These are phyloP conservation scores for Colletotrichum tropicale DNA, from an alignment of 2,329 filamentous ascomycete species.

Conservation along the genomic window DNA sequence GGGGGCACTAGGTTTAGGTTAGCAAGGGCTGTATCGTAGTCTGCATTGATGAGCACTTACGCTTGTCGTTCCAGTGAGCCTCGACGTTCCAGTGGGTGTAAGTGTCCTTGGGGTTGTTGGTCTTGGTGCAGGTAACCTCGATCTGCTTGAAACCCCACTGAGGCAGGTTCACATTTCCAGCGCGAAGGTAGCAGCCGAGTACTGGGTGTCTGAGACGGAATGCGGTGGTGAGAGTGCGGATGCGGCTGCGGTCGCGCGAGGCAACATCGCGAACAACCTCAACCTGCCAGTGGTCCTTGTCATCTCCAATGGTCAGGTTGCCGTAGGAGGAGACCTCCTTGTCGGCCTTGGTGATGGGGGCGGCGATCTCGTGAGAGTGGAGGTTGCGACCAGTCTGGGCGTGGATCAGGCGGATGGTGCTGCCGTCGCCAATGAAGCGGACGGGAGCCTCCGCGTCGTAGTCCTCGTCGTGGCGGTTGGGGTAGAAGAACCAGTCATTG, in stretches of 20 bases:
- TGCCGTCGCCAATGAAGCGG: constrained; percentile 78
- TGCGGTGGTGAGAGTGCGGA: constrained; percentile 90
- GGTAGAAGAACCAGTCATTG: constrained; percentile 99
- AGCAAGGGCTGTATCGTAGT: constrained; percentile 27
- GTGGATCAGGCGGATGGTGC: constrained; percentile 86
- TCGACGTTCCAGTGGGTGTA: constrained; percentile 99
- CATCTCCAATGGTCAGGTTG: constrained; percentile 92
- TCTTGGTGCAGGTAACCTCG: constrained; percentile 92
- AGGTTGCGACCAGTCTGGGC: constrained; percentile 96
- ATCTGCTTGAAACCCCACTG: constrained; percentile 99
- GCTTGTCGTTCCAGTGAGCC: constrained; percentile 89
- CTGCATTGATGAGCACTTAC: constrained; percentile 57
- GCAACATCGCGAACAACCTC: constrained; percentile 92
- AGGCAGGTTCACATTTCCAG: constrained; percentile 93
- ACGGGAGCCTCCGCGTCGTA: constrained; percentile 75
- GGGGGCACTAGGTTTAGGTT: constrained; percentile 70
- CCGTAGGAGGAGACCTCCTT: constrained; percentile 96
- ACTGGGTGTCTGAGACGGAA: constrained; percentile 86
- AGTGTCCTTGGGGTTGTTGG: constrained; percentile 88
- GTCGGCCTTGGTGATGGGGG: constrained; percentile 87
- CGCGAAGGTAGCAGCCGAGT: constrained; percentile 91
- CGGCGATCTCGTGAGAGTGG: constrained; percentile 89
- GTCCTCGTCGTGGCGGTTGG: constrained; percentile 78
- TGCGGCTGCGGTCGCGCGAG: constrained; percentile 80
- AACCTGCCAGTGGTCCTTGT: constrained; percentile 96